Percentiles rank a stretch among this genome's conserved stretches.
Conservation (phyloP, 352 stramenopile species). For the Thraustotheca clavata region DNA sequence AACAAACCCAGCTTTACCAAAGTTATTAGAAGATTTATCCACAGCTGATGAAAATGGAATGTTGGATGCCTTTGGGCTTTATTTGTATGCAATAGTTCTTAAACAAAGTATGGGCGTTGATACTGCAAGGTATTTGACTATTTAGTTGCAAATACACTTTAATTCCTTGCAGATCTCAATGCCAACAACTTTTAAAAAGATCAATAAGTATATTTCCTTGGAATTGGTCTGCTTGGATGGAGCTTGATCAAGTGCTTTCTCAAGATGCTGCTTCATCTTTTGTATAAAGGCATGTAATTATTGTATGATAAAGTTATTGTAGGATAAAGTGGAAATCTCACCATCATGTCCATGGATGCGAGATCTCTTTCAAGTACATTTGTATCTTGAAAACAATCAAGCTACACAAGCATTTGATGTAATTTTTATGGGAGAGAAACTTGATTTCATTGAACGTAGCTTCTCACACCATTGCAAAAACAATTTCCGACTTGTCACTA, state of each 20-base stretch:
- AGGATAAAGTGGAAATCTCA: not conserved
- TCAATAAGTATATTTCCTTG: constrained; percentile 66
- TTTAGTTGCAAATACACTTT: not conserved
- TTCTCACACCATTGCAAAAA: constrained; percentile 39
- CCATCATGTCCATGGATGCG: constrained; percentile 65
- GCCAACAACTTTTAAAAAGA: constrained; percentile 37
- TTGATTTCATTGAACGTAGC: constrained; percentile 18
- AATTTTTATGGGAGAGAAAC: not conserved
- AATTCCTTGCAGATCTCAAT: not conserved
- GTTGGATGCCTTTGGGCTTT: constrained; percentile 70
- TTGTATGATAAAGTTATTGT: constrained; percentile 2
- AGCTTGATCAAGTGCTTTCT: constrained; percentile 79
- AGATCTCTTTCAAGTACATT: constrained; percentile 75
- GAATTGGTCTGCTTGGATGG: constrained; percentile 98
- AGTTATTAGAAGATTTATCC: constrained; percentile 50
- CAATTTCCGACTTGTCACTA: constrained; percentile 67
- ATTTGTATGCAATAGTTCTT: constrained; percentile 72
- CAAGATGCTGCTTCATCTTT: constrained; percentile 28
- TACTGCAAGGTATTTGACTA: not conserved
- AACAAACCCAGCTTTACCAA: constrained; percentile 61
- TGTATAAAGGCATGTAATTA: not conserved
- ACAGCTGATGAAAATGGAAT: constrained; percentile 36
- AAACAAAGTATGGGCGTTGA: constrained; percentile 17
- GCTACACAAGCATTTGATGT: constrained; percentile 41
- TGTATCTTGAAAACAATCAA: constrained; percentile 70